These are phyloP conservation scores for Keithomyces neogunnii DNA, from an alignment of 2,329 filamentous ascomycete species.

Conservation along the genomic window DNA sequence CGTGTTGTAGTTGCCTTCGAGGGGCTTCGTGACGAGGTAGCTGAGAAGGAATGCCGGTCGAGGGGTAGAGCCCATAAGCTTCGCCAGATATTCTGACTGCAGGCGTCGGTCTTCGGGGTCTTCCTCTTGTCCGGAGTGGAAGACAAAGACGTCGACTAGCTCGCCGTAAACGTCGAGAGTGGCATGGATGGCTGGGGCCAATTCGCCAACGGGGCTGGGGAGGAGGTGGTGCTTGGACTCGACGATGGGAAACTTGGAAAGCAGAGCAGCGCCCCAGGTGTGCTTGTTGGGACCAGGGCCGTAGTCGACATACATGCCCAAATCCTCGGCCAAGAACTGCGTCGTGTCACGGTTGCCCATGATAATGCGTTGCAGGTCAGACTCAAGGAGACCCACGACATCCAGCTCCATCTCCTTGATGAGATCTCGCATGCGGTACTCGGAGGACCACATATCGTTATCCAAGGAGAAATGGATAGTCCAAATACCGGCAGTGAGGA, in stretches of 20 bases:
- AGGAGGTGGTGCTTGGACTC: constrained; percentile 95
- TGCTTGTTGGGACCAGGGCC: constrained; percentile 98
- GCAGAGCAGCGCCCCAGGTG: constrained; percentile 87
- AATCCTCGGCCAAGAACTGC: constrained; percentile 87
- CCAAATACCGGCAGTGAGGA: constrained; percentile 94
- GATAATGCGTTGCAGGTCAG: constrained; percentile 92
- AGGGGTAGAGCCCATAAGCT: constrained; percentile 75
- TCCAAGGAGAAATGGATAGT: constrained; percentile 97
- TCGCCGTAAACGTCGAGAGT: constrained; percentile 89
- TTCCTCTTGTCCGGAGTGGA: constrained; percentile 97
- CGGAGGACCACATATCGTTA: constrained; percentile 98
- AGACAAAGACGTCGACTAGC: constrained; percentile 88
- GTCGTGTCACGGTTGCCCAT: constrained; percentile 98
- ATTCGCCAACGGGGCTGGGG: constrained; percentile 85
- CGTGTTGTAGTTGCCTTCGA: constrained; percentile 92
- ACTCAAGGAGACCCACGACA: constrained; percentile 88
- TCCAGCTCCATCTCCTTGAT: constrained; percentile 95
- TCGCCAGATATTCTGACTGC: constrained; percentile 76
- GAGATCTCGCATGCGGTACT: constrained; percentile 84
- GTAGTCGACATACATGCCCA: constrained; percentile 98
- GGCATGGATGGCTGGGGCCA: constrained; percentile 94
- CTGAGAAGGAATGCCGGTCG: constrained; percentile 79
- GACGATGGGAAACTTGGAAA: constrained; percentile 95
- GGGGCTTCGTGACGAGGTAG: constrained; percentile 86
- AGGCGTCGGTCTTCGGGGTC: constrained; percentile 84